Evolutionary conservation across 1,284 basidiomycete genomes (phyloP).

Genomic region (Waitea zeae): DNA sequence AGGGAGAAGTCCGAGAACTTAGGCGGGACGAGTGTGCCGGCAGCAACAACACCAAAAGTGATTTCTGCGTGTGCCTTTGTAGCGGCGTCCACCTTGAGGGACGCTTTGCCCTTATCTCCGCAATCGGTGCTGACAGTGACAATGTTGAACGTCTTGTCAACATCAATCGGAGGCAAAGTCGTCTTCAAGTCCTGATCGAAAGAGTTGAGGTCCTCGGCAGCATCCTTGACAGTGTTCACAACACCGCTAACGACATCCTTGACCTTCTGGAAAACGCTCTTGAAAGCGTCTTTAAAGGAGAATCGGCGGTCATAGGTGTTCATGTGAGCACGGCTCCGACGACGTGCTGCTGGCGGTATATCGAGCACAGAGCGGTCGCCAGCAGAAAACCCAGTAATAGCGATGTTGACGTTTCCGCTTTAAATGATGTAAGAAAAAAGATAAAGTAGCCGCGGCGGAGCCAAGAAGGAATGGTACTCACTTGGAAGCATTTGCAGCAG

Average conservation of each 20-base stretch:
- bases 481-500: constrained; percentile 15
- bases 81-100: constrained; percentile 20
- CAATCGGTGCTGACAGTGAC: constrained; percentile 24
- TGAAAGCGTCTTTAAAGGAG: no score
- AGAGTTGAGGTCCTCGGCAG: constrained; percentile 1
- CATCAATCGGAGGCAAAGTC: constrained; percentile 13
- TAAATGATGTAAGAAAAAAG: neutral
- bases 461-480: constrained; percentile 5
- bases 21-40: constrained; percentile 25
- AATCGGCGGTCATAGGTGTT: no score
- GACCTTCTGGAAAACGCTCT: constrained; percentile 6
- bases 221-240: constrained; percentile 4
- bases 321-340: no score
- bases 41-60: constrained; percentile 21
- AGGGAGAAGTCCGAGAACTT: constrained; percentile 14
- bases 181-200: constrained; percentile 10
- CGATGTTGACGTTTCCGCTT: neutral
- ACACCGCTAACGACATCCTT: constrained; percentile 6
- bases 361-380: neutral
- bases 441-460: neutral
- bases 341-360: neutral
- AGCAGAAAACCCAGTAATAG: neutral
- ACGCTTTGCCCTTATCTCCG: constrained; percentile 12
- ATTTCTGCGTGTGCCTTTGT: constrained; percentile 19
- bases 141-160: constrained; percentile 20